Percentiles rank a stretch among this genome's conserved stretches.
These are phyloP conservation scores for Monilinia fructigena DNA, from an alignment of 2,329 filamentous ascomycete genomes.

Conservation along the genomic window DNA sequence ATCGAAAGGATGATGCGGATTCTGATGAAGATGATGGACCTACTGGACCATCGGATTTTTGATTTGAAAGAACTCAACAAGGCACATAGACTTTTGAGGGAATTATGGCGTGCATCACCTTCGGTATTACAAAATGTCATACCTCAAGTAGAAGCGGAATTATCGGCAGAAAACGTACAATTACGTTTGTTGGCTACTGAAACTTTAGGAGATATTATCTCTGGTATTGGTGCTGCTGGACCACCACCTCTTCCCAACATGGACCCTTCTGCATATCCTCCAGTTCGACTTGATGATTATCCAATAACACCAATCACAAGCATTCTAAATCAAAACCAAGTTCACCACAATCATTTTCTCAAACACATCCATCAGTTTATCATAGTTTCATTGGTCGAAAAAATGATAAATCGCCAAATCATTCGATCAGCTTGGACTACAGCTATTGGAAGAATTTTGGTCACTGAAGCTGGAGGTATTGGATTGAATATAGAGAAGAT, in stretches of 20 bases:
- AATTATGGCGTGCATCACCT: constrained; percentile 90
- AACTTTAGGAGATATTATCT: constrained; percentile 91
- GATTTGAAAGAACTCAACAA: constrained; percentile 87
- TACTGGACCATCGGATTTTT: constrained; percentile 69
- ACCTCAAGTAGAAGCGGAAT: constrained; percentile 87
- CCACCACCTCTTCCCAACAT: constrained; percentile 70
- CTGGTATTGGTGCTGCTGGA: constrained; percentile 88
- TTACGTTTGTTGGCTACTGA: constrained; percentile 86
- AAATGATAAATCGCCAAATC: constrained; percentile 78
- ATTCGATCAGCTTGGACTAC: constrained; percentile 87
- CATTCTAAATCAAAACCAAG: constrained; percentile 77
- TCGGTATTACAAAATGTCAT: constrained; percentile 89
- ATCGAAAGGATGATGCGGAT: constrained; percentile 54
- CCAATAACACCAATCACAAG: constrained; percentile 51
- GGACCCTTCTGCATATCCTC: constrained; percentile 84
- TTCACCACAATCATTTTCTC: constrained; percentile 85
- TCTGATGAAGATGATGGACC: constrained; percentile 60
- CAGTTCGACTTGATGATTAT: constrained; percentile 63
- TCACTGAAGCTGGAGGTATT: constrained; percentile 88
- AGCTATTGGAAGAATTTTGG: constrained; percentile 78
- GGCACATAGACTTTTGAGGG: constrained; percentile 83
- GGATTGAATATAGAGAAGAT: constrained; percentile 81
- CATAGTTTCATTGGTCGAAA: constrained; percentile 80
- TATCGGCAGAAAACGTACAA: constrained; percentile 85
- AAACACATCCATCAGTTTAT: constrained; percentile 76